Base-by-base conservation (phyloP, 2,329 filamentous ascomycete genomes). In the Knoxdaviesia capensis region DNA sequence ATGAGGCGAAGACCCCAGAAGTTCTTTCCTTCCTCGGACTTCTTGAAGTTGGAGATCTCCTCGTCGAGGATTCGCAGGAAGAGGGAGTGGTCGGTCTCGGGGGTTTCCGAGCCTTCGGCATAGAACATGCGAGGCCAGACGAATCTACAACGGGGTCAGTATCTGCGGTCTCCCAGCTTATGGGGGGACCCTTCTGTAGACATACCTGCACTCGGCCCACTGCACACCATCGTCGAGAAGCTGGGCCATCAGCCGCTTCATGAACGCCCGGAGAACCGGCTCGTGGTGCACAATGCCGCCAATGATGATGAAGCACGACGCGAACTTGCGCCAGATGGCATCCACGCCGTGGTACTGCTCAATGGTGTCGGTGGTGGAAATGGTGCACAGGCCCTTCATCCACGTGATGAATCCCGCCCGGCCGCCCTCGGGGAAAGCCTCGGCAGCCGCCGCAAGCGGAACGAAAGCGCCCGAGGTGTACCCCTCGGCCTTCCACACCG, bases 1-100 rank as follows among this genome's bases (percentile, higher is more conserved):
- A 94, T 93, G 50, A 86, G 73, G 7, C 83, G 70, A 8, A 81
- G 66, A 8, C 86, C 88, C 79, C 85, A 93, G 59, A 96, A 94
- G 0, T 66, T 65, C 45, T 76, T 66, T 3, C 84, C 83, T 49
- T 79, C 72, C 31, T 77, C 68, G 0, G 77, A 77, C 1, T 65
- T 62, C 54, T 83, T 79, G 64, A 94, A 96, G 1, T 65, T 67
- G 28, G 75, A 65, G 11, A 94, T 66, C 50, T 93, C 87, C 46
- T 94, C 83, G 38, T 77, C 72, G 42, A 93, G 68, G 5, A 79
- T 73, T 11, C 68, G 62, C 49, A 90, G 79, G 64, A 88, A 74
- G 51, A 77, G 70, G 39, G 68, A 62, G 57, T 76, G 81, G 53
- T 80, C 76, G 5, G 65, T 53, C 47, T 90, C 83, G 10, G 77